Evolutionary conservation across 1,284 basidiomycete genomes (phyloP).

Genomic region (Rhodotorula glutinis): DNA sequence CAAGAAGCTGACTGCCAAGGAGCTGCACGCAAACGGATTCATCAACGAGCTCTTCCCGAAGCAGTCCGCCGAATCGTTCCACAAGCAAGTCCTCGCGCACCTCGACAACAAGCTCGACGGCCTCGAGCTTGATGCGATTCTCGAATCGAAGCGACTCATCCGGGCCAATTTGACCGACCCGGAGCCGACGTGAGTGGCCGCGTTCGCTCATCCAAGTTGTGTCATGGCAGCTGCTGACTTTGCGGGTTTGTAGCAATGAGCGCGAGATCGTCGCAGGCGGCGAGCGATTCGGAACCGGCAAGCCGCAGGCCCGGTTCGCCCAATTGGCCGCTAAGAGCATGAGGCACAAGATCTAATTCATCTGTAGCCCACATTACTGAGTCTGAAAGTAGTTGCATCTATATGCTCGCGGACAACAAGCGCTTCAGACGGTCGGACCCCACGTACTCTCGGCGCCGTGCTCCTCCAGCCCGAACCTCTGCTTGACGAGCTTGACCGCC

Average conservation of each 20-base stretch:
- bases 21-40: conserved; percentile 30
- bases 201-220: not conserved
- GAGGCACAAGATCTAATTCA: conserved; percentile 33
- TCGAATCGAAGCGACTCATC: conserved; percentile 31
- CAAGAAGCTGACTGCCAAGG: conserved; percentile 27
- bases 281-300: conserved; percentile 31
- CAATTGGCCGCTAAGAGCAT: conserved; percentile 30
- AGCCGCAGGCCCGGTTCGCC: conserved; percentile 28
- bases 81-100: conserved; percentile 5
- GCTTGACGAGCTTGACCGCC: conserved; percentile 46
- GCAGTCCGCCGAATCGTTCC: conserved; percentile 7
- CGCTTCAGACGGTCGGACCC: conserved; percentile 12
- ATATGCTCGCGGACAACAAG: not conserved
- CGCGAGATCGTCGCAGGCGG: conserved; percentile 37
- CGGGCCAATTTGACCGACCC: conserved; percentile 24
- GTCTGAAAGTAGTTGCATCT: not conserved
- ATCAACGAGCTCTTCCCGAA: conserved; percentile 34
- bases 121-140: conserved; percentile 26
- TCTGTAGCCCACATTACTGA: not conserved
- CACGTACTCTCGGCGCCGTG: conserved; percentile 1
- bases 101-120: conserved; percentile 29
- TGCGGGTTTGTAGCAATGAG: conserved; percentile 13
- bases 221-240: no score
- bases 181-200: conserved; percentile 14
- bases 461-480: conserved; percentile 40